A percentile compares a stretch with the other conserved stretches of the same genome.
phyloP scores from a whole-genome alignment of 2,329 filamentous ascomycete genomes.

The Graphilbum fragrans region DNA sequence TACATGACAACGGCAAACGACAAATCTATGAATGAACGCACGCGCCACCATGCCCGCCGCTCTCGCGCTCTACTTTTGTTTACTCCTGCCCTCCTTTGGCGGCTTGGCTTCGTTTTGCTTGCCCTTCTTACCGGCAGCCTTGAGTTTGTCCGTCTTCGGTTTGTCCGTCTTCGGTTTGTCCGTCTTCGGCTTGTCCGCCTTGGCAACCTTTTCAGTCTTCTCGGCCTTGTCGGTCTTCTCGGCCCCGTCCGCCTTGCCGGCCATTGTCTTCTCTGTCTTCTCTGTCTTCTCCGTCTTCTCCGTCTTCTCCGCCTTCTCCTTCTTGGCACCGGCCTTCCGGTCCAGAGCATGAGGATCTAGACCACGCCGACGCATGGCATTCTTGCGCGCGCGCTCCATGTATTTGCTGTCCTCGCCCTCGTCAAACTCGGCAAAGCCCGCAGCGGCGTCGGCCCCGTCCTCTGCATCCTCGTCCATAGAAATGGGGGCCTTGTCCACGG shows the following conservation, averaged over 20 bases:
- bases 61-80: too few species aligned
- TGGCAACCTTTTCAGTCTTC: slow-evolving; percentile 7
- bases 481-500: slow-evolving; percentile 61
- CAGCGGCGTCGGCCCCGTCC: slow-evolving; percentile 20
- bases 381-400: slow-evolving; percentile 62
- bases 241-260: neutral
- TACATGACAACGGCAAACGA: too few species aligned
- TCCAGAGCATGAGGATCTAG: slow-evolving; percentile 54
- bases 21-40: too few species aligned
- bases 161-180: slow-evolving; percentile 1
- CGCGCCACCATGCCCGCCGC: too few species aligned
- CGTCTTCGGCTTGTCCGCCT: slow-evolving; percentile 2
- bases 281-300: slow-evolving; percentile 3
- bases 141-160: neutral
- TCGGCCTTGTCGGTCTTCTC: neutral
- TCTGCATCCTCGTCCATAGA: slow-evolving; percentile 30
- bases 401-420: slow-evolving; percentile 60
- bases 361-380: slow-evolving; percentile 61
- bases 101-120: slow-evolving; percentile 11
- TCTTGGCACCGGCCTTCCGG: slow-evolving; percentile 16
- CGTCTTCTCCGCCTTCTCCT: slow-evolving; percentile 7
- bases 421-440: slow-evolving; percentile 61
- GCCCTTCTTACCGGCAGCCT: neutral
- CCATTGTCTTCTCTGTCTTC: neutral
- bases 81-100: too few species aligned